phyloP scores from a whole-genome alignment of 441 rosid species.

The Adansonia rubrostipa region DNA sequence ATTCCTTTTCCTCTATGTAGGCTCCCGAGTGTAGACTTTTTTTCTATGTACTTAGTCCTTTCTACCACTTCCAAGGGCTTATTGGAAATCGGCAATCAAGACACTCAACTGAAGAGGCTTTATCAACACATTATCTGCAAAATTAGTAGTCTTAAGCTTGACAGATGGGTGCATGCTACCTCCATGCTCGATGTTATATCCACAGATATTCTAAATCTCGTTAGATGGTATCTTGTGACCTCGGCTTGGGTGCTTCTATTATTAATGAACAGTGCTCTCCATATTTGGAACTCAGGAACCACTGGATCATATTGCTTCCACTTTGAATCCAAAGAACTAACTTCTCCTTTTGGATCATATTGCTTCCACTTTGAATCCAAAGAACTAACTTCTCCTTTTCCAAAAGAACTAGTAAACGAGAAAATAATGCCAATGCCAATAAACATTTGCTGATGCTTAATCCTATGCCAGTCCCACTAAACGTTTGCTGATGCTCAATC shows the following conservation, averaged over 20 bases:
- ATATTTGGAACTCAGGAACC: slow-evolving; percentile 57
- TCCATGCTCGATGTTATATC: slow-evolving; percentile 47
- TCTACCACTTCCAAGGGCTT: slow-evolving; percentile 63
- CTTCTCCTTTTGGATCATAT: too few species aligned
- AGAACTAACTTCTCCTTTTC: slow-evolving; percentile 63
- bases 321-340: slow-evolving; percentile 47
- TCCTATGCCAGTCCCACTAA: slow-evolving; percentile 73
- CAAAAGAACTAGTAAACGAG: slow-evolving; percentile 74
- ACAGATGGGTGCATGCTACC: slow-evolving; percentile 48
- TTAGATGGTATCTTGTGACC: slow-evolving; percentile 79
- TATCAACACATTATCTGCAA: slow-evolving; percentile 59
- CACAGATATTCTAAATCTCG: slow-evolving; percentile 70
- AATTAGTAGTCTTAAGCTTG: slow-evolving; percentile 61
- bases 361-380: too few species aligned
- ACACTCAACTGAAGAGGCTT: slow-evolving; percentile 80
- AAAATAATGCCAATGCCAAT: slow-evolving; percentile 84
- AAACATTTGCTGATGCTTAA: slow-evolving; percentile 80
- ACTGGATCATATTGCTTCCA: slow-evolving; percentile 52
- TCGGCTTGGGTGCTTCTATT: slow-evolving; percentile 71
- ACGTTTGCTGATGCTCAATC: slow-evolving; percentile 88
- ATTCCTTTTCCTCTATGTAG: slow-evolving; percentile 65
- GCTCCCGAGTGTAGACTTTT: slow-evolving; percentile 55
- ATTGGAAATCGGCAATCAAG: slow-evolving; percentile 72
- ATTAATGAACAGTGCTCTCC: slow-evolving; percentile 79
- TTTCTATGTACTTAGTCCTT: slow-evolving; percentile 52